A percentile compares a stretch with the other conserved stretches of the same genome.
Conservation (phyloP, 257 asterid genomes). For the Gardenia jasminoides region DNA sequence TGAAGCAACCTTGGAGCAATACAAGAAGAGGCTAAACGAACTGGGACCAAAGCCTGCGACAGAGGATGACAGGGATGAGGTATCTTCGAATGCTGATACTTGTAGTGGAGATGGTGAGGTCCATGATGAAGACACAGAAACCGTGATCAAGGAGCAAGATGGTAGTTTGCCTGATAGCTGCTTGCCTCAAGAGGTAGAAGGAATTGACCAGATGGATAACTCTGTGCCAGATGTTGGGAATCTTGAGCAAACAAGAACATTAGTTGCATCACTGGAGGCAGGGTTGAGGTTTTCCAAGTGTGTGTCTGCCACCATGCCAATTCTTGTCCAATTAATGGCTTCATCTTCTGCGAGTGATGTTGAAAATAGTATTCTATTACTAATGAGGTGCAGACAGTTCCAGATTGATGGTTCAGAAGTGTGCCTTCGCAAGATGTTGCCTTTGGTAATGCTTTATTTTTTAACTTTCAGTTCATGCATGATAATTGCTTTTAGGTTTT, state of each 20-base stretch:
- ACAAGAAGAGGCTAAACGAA: slow-evolving; percentile 76
- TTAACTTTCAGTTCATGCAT: slow-evolving; percentile 14
- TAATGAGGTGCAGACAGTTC: slow-evolving; percentile 97
- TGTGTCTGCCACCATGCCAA: slow-evolving; percentile 69
- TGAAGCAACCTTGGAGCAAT: slow-evolving; percentile 94
- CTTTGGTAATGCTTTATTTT: slow-evolving; percentile 68
- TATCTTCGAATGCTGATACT: slow-evolving; percentile 44
- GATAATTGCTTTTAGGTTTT: neutral
- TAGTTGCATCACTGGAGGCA: slow-evolving; percentile 95
- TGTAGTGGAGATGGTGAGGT: slow-evolving; percentile 58
- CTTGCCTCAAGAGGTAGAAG: slow-evolving; percentile 45
- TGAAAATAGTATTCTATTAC: slow-evolving; percentile 82
- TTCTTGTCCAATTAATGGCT: slow-evolving; percentile 94
- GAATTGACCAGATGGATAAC: slow-evolving; percentile 34
- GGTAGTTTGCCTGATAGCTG: slow-evolving; percentile 71
- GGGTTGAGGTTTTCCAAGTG: slow-evolving; percentile 89
- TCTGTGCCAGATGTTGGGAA: slow-evolving; percentile 92
- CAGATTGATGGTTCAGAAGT: slow-evolving; percentile 92
- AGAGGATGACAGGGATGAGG: slow-evolving; percentile 37
- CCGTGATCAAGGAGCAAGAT: slow-evolving; percentile 35
- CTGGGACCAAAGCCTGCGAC: slow-evolving; percentile 52
- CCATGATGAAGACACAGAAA: slow-evolving; percentile 44
- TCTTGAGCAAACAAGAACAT: slow-evolving; percentile 88
- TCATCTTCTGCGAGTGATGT: slow-evolving; percentile 96
- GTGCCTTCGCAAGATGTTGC: slow-evolving; percentile 94